Conservation (phyloP, 2,329 filamentous ascomycete species). For the Fusarium setosum region DNA sequence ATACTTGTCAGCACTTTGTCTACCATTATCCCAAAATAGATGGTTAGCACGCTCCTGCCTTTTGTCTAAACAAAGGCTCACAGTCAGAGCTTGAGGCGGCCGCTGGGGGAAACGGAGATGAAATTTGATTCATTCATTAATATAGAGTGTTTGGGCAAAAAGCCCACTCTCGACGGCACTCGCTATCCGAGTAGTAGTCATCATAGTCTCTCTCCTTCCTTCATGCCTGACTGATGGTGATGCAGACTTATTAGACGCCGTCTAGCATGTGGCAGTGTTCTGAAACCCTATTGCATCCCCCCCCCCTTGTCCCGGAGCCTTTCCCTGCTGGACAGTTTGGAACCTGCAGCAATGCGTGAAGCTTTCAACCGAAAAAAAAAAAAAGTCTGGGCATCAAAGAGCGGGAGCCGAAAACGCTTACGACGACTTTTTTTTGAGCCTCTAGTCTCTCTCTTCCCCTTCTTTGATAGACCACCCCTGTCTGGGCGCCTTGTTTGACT, state of each 20-base stretch:
- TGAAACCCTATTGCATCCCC: background rate
- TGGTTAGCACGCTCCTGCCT: too few relatives aligned
- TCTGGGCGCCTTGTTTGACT: slow-evolving; percentile 1
- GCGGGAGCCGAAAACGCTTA: slow-evolving; percentile 27
- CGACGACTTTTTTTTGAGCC: slow-evolving; percentile 6
- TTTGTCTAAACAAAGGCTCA: too few relatives aligned
- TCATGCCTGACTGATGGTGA: too few relatives aligned
- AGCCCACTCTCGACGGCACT: too few relatives aligned
- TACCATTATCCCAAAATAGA: too few relatives aligned
- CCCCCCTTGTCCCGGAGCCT: background rate
- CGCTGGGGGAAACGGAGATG: too few relatives aligned
- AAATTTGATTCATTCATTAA: too few relatives aligned
- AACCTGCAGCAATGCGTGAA: background rate
- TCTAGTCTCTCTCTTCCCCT: background rate
- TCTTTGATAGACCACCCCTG: background rate
- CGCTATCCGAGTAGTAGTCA: too few relatives aligned
- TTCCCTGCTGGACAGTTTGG: background rate
- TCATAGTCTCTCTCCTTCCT: too few relatives aligned
- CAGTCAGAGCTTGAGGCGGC: too few relatives aligned
- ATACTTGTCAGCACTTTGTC: slow-evolving; percentile 2
- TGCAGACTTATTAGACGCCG: too few relatives aligned
- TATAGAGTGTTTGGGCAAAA: too few relatives aligned
- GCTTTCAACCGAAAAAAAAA: background rate
- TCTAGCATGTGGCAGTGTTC: background rate
- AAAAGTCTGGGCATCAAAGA: slow-evolving; percentile 13